Evolutionary conservation across 306 rosid genomes (phyloP).

Genomic region (Alnus rubra): DNA sequence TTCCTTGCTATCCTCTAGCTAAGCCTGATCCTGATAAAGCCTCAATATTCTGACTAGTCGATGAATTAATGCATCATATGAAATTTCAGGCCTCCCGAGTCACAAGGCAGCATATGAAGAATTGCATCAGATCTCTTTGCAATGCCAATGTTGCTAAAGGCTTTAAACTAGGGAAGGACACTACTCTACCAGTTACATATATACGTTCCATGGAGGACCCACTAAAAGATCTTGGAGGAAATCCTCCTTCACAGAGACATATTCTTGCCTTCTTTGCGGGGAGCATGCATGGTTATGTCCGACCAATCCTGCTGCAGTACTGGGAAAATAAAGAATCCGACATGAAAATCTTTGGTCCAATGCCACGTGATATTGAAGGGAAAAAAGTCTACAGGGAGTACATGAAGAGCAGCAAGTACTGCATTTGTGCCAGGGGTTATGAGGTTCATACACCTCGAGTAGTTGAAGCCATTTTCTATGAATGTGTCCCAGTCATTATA

Average conservation of each 20-base stretch:
- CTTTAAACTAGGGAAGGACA: constrained; percentile 77
- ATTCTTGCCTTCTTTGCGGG: constrained; percentile 80
- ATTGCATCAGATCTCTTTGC: constrained; percentile 76
- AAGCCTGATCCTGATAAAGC: constrained; percentile 4
- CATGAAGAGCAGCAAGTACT: constrained; percentile 83
- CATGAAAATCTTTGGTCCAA: constrained; percentile 81
- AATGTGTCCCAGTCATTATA: constrained; percentile 57
- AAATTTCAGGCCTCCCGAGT: constrained; percentile 64
- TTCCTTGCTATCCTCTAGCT: not conserved
- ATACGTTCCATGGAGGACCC: constrained; percentile 62
- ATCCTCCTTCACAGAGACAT: constrained; percentile 60
- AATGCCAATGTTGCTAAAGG: constrained; percentile 70
- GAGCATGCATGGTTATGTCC: constrained; percentile 73
- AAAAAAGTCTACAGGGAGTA: constrained; percentile 62
- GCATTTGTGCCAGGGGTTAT: constrained; percentile 84
- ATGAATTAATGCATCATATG: constrained; percentile 18
- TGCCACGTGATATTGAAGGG: constrained; percentile 67
- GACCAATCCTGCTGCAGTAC: constrained; percentile 61
- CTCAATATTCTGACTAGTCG: not conserved
- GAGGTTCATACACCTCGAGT: constrained; percentile 81
- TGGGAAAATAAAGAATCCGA: constrained; percentile 74
- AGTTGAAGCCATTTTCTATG: constrained; percentile 63
- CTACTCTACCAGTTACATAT: constrained; percentile 73
- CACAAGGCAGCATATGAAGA: constrained; percentile 58
- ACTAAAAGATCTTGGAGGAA: constrained; percentile 47